phyloP scores from a whole-genome alignment of 1,284 basidiomycete species.

The Melampsora americana region DNA sequence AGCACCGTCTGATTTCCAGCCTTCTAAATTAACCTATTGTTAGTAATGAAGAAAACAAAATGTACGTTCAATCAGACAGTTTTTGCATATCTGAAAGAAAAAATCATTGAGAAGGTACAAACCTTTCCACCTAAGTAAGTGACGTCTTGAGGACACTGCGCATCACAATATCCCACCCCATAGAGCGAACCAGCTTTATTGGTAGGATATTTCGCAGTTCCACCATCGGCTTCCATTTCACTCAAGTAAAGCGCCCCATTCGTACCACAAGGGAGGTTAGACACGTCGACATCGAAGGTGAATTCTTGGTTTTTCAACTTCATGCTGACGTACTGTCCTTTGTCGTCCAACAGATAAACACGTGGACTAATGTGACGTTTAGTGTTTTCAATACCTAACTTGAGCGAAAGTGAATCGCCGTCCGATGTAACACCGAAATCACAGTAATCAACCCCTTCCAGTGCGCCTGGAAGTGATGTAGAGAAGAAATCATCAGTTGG shows the following conservation, averaged over 20 bases:
- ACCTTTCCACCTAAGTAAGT: slow-evolving; percentile 63
- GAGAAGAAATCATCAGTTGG: neutral
- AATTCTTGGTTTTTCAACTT: slow-evolving; percentile 24
- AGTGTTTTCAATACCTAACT: neutral
- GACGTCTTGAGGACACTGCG: slow-evolving; percentile 58
- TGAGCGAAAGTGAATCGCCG: neutral
- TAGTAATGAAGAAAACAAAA: slow-evolving; percentile 17
- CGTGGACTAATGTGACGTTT: neutral
- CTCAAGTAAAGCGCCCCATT: slow-evolving; percentile 57
- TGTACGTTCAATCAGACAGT: neutral
- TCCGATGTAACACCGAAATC: slow-evolving; percentile 10
- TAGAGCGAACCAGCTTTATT: slow-evolving; percentile 16
- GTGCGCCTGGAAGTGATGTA: neutral
- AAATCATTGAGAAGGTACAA: slow-evolving; percentile 44
- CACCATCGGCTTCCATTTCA: slow-evolving; percentile 51
- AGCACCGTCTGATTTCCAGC: slow-evolving; percentile 47
- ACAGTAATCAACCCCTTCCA: slow-evolving; percentile 6
- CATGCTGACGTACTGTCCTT: slow-evolving; percentile 20
- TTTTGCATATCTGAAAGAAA: neutral
- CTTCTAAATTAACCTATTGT: slow-evolving; percentile 56
- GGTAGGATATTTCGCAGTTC: slow-evolving; percentile 43
- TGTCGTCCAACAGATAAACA: neutral
- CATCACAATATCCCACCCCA: slow-evolving; percentile 53
- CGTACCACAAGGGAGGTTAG: slow-evolving; percentile 40
- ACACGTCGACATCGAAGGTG: slow-evolving; percentile 23